phyloP scores from a whole-genome alignment of 2,329 filamentous ascomycete species.

The Aureobasidium sp. region DNA sequence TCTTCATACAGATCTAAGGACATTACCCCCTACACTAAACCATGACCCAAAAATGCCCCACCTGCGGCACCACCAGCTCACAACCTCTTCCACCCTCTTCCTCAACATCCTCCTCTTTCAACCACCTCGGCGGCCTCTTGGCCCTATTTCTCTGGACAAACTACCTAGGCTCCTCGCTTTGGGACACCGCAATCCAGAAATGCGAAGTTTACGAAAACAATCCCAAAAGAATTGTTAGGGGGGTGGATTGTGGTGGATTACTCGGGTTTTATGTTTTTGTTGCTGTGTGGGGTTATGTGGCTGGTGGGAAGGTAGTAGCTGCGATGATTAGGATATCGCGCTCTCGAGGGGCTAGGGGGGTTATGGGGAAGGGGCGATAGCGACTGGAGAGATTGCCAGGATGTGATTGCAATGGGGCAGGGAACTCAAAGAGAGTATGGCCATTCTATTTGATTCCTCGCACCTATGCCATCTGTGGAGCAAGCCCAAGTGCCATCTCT shows the following conservation, averaged over 20 bases:
- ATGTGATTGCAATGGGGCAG: no score
- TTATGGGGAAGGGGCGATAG: no score
- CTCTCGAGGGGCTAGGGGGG: no score
- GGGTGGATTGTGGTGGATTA: not conserved
- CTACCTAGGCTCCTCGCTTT: not conserved
- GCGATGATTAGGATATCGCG: not conserved
- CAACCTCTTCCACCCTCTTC: not conserved
- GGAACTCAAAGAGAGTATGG: no score
- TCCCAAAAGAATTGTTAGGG: not conserved
- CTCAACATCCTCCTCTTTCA: not conserved
- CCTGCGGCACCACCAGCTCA: not conserved
- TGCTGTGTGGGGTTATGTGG: not conserved
- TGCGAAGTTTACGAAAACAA: not conserved
- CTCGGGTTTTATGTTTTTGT: not conserved
- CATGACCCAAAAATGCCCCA: not conserved
- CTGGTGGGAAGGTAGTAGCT: not conserved
- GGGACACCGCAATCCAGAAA: not conserved
- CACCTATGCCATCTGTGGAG: no score
- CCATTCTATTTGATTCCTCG: no score
- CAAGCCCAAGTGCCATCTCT: no score
- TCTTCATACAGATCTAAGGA: not conserved
- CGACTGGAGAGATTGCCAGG: no score
- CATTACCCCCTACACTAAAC: not conserved
- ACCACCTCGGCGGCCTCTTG: not conserved
- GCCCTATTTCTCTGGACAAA: not conserved